Evolutionary conservation across 768 basidiomycete species (phyloP).

Genomic region (Kwoniella newhampshirensis): DNA sequence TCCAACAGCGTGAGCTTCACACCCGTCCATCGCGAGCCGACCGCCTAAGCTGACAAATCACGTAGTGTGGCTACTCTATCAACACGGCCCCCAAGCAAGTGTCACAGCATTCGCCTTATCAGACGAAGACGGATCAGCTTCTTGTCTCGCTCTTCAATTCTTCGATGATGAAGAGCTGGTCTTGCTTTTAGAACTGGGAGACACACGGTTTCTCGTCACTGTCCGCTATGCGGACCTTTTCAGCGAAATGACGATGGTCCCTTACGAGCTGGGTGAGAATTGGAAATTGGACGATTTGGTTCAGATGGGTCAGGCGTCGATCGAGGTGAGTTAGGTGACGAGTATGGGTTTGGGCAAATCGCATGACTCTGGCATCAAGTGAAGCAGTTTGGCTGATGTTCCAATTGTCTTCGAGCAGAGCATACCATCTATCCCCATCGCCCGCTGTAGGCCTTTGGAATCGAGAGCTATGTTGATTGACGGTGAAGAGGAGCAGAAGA

Average conservation of each 20-base stretch:
- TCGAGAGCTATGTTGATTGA: background rate
- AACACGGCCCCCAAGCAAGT: background rate
- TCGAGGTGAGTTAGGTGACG: constrained; percentile 15
- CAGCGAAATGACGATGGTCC: background rate
- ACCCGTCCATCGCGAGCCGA: background rate
- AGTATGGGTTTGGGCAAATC: too few species aligned
- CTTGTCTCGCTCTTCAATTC: constrained; percentile 29
- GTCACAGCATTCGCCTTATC: constrained; percentile 4
- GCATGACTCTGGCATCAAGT: too few species aligned
- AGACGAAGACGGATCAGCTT: background rate
- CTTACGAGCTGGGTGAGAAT: background rate
- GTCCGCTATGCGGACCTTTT: constrained; percentile 15
- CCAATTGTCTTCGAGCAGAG: background rate
- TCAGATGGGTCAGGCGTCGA: background rate
- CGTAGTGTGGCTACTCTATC: constrained; percentile 11
- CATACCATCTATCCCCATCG: constrained; percentile 1
- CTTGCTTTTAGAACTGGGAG: constrained; percentile 19
- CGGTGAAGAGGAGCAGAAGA: background rate
- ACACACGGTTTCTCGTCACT: constrained; percentile 20
- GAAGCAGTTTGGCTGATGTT: background rate
- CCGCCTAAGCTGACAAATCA: background rate
- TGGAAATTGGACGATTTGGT: constrained; percentile 8
- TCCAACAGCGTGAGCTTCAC: constrained; percentile 13
- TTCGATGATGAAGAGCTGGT: constrained; percentile 39
- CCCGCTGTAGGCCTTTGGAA: constrained; percentile 6